These are phyloP conservation scores for Berkeleyomyces rouxiae DNA, from an alignment of 2,329 filamentous ascomycete species.

Conservation along the genomic window DNA sequence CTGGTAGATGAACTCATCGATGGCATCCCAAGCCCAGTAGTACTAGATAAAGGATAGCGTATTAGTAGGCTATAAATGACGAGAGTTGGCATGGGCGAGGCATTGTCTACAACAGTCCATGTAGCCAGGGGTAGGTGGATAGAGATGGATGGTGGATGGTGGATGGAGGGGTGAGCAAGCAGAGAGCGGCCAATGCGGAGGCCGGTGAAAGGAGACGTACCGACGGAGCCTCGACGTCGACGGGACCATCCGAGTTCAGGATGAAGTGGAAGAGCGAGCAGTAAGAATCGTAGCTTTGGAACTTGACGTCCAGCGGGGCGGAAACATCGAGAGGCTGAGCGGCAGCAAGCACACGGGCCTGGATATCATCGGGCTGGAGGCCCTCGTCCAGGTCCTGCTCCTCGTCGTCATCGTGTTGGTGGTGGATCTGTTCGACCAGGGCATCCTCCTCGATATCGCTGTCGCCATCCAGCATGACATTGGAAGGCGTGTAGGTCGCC, in stretches of 20 bases:
- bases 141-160: neutral
- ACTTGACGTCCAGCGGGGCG: conserved; percentile 89
- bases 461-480: conserved; percentile 37
- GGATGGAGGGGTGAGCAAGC: neutral
- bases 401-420: conserved; percentile 78
- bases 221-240: conserved; percentile 90
- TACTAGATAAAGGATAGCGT: conserved; percentile 40
- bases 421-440: conserved; percentile 89
- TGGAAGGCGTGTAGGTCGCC: conserved; percentile 10
- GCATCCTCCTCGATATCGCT: conserved; percentile 94
- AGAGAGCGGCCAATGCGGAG: neutral
- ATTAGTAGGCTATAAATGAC: conserved; percentile 1
- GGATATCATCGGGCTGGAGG: conserved; percentile 75
- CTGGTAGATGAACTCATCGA: conserved; percentile 99
- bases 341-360: conserved; percentile 77
- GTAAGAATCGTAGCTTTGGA: conserved; percentile 97
- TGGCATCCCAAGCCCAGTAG: conserved; percentile 99
- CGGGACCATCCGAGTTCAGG: conserved; percentile 95
- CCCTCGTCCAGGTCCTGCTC: conserved; percentile 34
- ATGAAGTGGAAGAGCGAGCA: conserved; percentile 99
- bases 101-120: no score
- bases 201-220: conserved; percentile 38
- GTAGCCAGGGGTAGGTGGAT: neutral
- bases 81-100: no score
- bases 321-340: conserved; percentile 93